Conservation (phyloP, 2,329 filamentous ascomycete species). For the Diplodia corticola region DNA sequence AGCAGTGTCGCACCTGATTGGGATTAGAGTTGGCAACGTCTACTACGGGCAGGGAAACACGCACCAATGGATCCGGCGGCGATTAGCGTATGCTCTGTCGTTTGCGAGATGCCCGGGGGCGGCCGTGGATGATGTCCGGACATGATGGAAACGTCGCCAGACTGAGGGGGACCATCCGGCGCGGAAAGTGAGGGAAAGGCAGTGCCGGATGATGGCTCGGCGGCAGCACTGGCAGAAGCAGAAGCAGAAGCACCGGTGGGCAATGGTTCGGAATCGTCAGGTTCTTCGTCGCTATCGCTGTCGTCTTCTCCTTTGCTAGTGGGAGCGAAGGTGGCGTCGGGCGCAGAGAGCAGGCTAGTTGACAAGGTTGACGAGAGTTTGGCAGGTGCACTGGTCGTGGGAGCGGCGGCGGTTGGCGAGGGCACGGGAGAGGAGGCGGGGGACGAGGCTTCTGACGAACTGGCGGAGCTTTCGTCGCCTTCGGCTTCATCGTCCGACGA, state of each 20-base stretch:
- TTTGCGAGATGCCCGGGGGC: slow-evolving; percentile 35
- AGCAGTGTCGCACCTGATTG: slow-evolving; percentile 40
- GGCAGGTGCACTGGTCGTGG: background rate
- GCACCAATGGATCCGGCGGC: slow-evolving; percentile 44
- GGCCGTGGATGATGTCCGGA: slow-evolving; percentile 26
- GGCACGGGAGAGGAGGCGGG: background rate
- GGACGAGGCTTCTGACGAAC: slow-evolving; percentile 6
- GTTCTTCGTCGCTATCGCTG: slow-evolving; percentile 1
- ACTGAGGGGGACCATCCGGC: background rate
- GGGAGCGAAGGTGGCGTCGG: background rate
- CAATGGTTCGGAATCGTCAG: background rate
- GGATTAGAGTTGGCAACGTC: background rate
- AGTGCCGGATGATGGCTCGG: background rate
- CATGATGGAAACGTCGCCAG: slow-evolving; percentile 3
- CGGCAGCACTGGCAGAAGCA: background rate
- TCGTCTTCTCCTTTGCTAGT: background rate
- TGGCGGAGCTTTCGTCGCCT: slow-evolving; percentile 5
- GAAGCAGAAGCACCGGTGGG: background rate
- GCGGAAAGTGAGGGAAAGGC: background rate
- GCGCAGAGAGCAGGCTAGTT: background rate
- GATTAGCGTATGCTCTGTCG: slow-evolving; percentile 43
- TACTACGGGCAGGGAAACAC: background rate
- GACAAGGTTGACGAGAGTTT: background rate
- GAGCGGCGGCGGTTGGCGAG: background rate
- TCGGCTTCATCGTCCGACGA: slow-evolving; percentile 13